A percentile compares a stretch with the other conserved stretches of the same genome.
phyloP scores from a whole-genome alignment of 2,329 filamentous ascomycete genomes.

The Cytospora schulzeri region DNA sequence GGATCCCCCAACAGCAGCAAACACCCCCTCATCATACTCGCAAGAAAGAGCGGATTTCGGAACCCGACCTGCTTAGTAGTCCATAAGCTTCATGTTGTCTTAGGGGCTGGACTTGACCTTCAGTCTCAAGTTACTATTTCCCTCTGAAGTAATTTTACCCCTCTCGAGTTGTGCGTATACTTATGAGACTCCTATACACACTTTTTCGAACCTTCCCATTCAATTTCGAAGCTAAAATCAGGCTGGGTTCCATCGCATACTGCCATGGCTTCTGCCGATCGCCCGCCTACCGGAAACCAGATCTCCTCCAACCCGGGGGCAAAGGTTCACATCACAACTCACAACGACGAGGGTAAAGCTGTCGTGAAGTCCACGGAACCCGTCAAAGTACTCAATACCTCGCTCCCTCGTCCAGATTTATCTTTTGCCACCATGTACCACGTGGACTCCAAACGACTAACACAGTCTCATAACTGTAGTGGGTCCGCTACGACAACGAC shows the following conservation, averaged over 20 bases:
- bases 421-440: background rate
- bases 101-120: too few relatives aligned
- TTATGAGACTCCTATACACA: background rate
- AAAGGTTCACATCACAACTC: conserved; percentile 24
- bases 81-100: background rate
- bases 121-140: too few relatives aligned
- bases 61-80: background rate
- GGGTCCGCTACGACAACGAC: conserved; percentile 27
- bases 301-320: conserved; percentile 18
- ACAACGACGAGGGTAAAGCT: conserved; percentile 25
- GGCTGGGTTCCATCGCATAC: conserved; percentile 36
- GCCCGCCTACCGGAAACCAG: conserved; percentile 29
- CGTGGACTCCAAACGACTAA: background rate
- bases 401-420: too few relatives aligned
- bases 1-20: background rate
- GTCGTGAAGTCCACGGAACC: conserved; percentile 24
- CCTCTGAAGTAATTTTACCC: background rate
- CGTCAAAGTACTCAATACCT: conserved; percentile 18
- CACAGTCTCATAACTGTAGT: conserved; percentile 4
- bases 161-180: background rate
- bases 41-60: background rate
- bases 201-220: too few relatives aligned
- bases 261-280: conserved; percentile 31
- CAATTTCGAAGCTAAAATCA: background rate
- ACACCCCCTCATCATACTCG: background rate